Evolutionary conservation across 129 eudicot species (phyloP), one percentile per base, ranked within the genome.

Genomic region (Escallonia herrerae): DNA sequence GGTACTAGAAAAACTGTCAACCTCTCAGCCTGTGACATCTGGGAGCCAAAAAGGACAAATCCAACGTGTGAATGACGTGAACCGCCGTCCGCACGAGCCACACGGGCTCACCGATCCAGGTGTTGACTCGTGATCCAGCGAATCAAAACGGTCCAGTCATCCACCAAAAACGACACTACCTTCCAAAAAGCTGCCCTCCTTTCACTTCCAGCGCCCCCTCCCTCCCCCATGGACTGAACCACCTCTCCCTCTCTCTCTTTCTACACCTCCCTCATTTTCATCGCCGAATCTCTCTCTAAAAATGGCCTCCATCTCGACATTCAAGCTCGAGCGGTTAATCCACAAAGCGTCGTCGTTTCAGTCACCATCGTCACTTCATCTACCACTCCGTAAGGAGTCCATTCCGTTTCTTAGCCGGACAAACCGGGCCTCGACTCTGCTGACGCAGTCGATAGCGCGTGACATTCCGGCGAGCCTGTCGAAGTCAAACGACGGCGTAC

Each of bases 381-480:
- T 5, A 41, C 47, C 55, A 56, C 8, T 49, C 53, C 22, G 41
- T 37, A 70, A 12, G 14, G 69, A 58, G 37, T 65, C 58, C 22
- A 51, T 62, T 63, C 43, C 72, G 7, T 44, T 67, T 15, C 63
- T 66, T 67, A 39, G 38, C 58, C 54, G 50, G 15, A 3, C 80
- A 44, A 37, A 15, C 8, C 64, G 2, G 4, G 39, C 44, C 12
- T 44, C 68, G 46, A 58, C 38, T 8, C 49, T 71, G 46, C 22
- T 40, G 11, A 43, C 59, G 12, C 74, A 76, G 33, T 79, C 87
- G 5, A 84, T 85, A 61, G 85, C 89, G 64, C 89, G 87, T 60
- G 81, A 80, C 42, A 77, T 48, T 5, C 72, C 83, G 13, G 62
- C 81, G 42, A 83, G 75, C 42, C 45, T 78, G 7, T 58, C 86